Base-by-base conservation (phyloP, 2,329 filamentous ascomycete genomes). In the Alternaria consortialis region DNA sequence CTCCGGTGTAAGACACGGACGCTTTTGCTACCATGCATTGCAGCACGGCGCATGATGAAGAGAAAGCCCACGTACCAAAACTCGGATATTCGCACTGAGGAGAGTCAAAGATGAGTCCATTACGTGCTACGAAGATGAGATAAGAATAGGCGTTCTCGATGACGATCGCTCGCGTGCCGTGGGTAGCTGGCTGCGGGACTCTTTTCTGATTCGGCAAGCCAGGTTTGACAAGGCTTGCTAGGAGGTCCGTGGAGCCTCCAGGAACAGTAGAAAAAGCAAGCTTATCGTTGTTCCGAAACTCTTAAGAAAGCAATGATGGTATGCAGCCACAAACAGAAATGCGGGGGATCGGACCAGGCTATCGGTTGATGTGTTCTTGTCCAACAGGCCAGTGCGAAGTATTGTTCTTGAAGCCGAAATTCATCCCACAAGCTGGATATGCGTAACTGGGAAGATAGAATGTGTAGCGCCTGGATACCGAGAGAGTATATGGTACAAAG, bases 31-130 rank as follows among this genome's bases (percentile, higher is more conserved):
- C 56, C 44, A 59, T 40, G 63, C 47, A 56, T 47, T 65, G 66
- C 62, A 74, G 52, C 53, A 58, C 63, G 62, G 61, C 66, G 71
- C 66, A 69, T 46, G 57, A 68, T 56, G 67, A 54, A 71, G 51
- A 36, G 63, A 68, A 63, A 63, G 64, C 58, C 44, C 55, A 79
- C 81, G 56, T 77, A 84, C 82, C 65, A 84, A 70, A 60, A 84
- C 83, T 56, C 81, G 80, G 53, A 84, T 83, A 63, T 83, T 80
- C 43, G 82, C 80, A 71, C 80, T 83, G 57, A 84, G 73, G 60
- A 84, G 66, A 36, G 79, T 81, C 70, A 80, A 76, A 46, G 82
- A 84, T 31, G 76, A 74, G 54, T 81, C 79, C 80, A 82, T 81
- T 70, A 74, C 71, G 74, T 73, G 69, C 70, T 63, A 64, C 53